phyloP scores from a whole-genome alignment of 768 basidiomycete genomes.

The Mycena chlorophos region DNA sequence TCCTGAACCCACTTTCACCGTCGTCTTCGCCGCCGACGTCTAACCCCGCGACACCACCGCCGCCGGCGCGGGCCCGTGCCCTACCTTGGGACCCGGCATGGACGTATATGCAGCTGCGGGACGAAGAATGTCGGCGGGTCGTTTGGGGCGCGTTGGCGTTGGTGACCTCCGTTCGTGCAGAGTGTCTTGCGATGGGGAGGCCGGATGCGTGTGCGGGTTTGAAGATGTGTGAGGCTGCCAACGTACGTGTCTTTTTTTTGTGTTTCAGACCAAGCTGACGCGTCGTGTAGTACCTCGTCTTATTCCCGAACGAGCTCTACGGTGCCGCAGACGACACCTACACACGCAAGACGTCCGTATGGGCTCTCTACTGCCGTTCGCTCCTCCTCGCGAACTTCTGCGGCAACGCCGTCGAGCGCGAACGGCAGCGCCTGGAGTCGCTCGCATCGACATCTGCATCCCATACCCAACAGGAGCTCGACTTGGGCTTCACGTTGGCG shows the following conservation, averaged over 20 bases:
- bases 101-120: conserved; percentile 40
- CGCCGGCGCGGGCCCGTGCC: conserved; percentile 37
- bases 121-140: conserved; percentile 51
- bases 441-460: background rate
- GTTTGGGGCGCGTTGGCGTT: conserved; percentile 51
- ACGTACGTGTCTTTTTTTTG: conserved; percentile 35
- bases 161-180: conserved; percentile 37
- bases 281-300: conserved; percentile 32
- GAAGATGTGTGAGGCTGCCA: conserved; percentile 25
- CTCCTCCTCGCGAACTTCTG: conserved; percentile 48
- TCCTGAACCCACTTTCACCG: background rate
- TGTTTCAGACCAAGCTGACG: background rate
- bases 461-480: background rate
- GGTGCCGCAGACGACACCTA: conserved; percentile 26
- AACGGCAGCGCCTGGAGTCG: background rate
- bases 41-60: conserved; percentile 23
- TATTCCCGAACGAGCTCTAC: conserved; percentile 55
- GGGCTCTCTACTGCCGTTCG: conserved; percentile 58
- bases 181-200: conserved; percentile 44
- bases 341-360: conserved; percentile 51
- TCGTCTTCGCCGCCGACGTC: conserved; percentile 33
- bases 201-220: conserved; percentile 43
- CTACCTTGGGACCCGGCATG: conserved; percentile 49
- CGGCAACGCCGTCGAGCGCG: conserved; percentile 11
- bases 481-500: background rate